phyloP scores from a whole-genome alignment of 2,329 filamentous ascomycete species.

The Aspergillus alliaceus region DNA sequence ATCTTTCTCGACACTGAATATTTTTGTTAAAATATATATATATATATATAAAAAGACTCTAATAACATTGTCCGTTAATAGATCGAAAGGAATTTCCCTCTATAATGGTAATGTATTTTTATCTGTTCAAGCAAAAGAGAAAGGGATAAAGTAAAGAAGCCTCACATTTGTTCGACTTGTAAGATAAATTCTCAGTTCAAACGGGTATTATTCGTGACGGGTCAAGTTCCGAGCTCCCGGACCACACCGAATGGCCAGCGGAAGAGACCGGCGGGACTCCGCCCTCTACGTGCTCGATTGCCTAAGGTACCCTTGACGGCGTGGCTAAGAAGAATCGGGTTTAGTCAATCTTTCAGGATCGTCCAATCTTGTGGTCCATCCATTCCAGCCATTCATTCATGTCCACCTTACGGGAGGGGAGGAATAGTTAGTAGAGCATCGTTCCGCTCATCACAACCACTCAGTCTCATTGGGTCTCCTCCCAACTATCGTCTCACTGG shows the following conservation, averaged over 20 bases:
- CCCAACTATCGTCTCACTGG: too few species aligned
- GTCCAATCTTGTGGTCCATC: neutral
- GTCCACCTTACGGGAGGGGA: neutral
- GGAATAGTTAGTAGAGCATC: too few species aligned
- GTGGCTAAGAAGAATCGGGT: neutral
- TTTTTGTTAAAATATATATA: too few species aligned
- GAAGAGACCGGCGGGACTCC: conserved; percentile 29
- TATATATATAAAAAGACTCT: too few species aligned
- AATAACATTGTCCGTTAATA: neutral
- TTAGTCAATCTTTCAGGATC: neutral
- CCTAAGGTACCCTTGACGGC: neutral
- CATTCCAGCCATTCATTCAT: neutral
- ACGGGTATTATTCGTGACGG: conserved; percentile 8
- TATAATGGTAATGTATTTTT: neutral
- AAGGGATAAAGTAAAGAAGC: neutral
- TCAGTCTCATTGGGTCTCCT: neutral
- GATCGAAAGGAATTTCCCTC: neutral
- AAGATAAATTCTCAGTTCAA: neutral
- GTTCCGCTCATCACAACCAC: conserved; percentile 1
- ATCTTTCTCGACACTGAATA: neutral
- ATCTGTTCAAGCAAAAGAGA: neutral
- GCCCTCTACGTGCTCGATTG: conserved; percentile 12
- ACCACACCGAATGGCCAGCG: conserved; percentile 19
- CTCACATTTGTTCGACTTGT: neutral
- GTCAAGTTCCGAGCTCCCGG: conserved; percentile 12